These are phyloP conservation scores for Mycena capillaripes DNA, from an alignment of 768 basidiomycete genomes.

Conservation along the genomic window DNA sequence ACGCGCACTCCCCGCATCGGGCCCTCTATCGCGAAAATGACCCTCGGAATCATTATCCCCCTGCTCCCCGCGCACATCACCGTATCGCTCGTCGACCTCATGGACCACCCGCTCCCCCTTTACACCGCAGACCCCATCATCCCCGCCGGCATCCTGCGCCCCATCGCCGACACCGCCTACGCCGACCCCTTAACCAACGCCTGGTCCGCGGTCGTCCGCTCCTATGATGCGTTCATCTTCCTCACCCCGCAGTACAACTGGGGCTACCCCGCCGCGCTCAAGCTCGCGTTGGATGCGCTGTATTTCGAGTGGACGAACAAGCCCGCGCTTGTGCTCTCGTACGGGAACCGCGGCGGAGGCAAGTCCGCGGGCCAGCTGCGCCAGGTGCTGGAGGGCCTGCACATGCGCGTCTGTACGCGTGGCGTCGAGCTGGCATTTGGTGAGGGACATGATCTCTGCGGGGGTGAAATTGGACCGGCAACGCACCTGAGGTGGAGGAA, in stretches of 20 bases:
- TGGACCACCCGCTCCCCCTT: slow-evolving; percentile 38
- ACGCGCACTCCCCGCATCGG: slow-evolving; percentile 22
- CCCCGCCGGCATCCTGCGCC: slow-evolving; percentile 41
- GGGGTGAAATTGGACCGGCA: slow-evolving; percentile 9
- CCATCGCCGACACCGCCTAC: slow-evolving; percentile 39
- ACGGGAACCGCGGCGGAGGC: slow-evolving; percentile 50
- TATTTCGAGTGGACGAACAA: slow-evolving; percentile 54
- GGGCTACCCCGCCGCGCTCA: slow-evolving; percentile 52
- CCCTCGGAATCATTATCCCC: slow-evolving; percentile 7
- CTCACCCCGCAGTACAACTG: slow-evolving; percentile 58
- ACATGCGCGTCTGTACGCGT: slow-evolving; percentile 22
- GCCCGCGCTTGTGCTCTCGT: slow-evolving; percentile 50
- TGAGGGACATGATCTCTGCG: slow-evolving; percentile 4
- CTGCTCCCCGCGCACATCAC: slow-evolving; percentile 38
- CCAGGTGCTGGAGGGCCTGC: slow-evolving; percentile 42
- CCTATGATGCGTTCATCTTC: slow-evolving; percentile 49
- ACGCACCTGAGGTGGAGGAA: slow-evolving; percentile 22
- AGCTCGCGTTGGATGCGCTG: slow-evolving; percentile 56
- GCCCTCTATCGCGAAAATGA: slow-evolving; percentile 12
- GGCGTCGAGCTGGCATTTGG: slow-evolving; percentile 27
- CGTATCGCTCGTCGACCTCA: slow-evolving; percentile 40
- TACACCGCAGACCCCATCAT: slow-evolving; percentile 40
- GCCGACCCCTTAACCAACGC: slow-evolving; percentile 41
- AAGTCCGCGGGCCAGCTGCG: slow-evolving; percentile 44
- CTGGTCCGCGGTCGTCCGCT: slow-evolving; percentile 48